Base-by-base conservation (phyloP, 768 basidiomycete genomes). In the Lactarius evosmus region DNA sequence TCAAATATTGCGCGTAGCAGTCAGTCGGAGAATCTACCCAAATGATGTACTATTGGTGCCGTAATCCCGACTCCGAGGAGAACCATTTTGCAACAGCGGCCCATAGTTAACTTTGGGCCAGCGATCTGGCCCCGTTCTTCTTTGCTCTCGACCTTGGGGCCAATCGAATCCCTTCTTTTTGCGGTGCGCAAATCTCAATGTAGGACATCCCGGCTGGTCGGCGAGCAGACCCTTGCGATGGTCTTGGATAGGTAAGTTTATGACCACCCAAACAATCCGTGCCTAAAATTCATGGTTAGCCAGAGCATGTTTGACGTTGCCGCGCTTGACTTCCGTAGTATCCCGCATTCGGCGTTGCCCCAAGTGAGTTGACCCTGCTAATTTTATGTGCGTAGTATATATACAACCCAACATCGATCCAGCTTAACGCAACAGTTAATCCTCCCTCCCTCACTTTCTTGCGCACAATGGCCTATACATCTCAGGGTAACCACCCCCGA, bases 321-420 rank as follows among this genome's bases (percentile, higher is more conserved):
- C 36, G 44, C 41, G 40, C 27, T n/a, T 46, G 25, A 34, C 59
- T 63, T 53, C 60, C 54, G 65, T 67, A 44, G 60, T 25, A 56
- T 67, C 32, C 61, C 65, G 36, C 50, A 41, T 60, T 58, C 46
- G 58, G 67, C 62, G 5, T n/a, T 40, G 29, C 46, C 59, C 57
- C 34, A 36, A 44, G 54, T 29, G 34, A 34, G 40, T 41, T 51
- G 63, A 60, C 50, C 55, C 63, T 61, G 44, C 46, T 51, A 51
- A 56, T 61, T 66, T 50, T 66, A 58, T 63, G 58, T 60, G 58
- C n/a, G 52, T 25, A 30, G 62, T 63, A 63, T 68, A 68, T 67
- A 68, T 58, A 65, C 60, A 16, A 27, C 65, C 61, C 60, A 30
- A 58, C 56, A n/a, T 3, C n/a, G 36, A 36, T n/a, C 51, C 16